A percentile compares a stretch with the other conserved stretches of the same genome.
These are phyloP conservation scores for Trapa bicornis DNA, from an alignment of 345 rosid genomes.

Conservation along the genomic window DNA sequence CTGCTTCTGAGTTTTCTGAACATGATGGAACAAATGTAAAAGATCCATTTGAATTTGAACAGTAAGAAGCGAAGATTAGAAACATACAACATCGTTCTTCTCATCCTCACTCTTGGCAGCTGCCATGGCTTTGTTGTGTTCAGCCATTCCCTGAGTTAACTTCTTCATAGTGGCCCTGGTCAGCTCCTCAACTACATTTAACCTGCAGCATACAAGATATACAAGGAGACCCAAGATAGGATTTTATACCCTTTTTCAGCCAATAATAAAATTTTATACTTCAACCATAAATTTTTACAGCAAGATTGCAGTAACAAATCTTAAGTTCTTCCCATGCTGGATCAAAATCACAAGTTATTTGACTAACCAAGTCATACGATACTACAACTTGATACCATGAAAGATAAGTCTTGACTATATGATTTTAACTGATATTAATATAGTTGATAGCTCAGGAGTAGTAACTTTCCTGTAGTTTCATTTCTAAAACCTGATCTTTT, in stretches of 20 bases:
- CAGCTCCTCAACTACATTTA: conserved; percentile 72
- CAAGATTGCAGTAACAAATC: not conserved
- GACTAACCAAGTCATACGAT: too few relatives aligned
- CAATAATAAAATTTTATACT: not conserved
- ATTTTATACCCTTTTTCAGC: too few relatives aligned
- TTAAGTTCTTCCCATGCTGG: not conserved
- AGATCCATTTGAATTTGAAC: not conserved
- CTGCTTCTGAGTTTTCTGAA: conserved; percentile 82
- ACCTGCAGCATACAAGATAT: conserved; percentile 29
- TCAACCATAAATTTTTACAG: not conserved
- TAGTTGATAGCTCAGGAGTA: not conserved
- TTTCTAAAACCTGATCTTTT: not conserved
- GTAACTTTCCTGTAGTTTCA: not conserved
- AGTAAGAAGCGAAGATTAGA: not conserved
- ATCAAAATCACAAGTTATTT: not conserved
- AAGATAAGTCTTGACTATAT: not conserved
- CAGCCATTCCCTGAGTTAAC: conserved; percentile 82
- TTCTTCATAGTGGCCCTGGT: conserved; percentile 89
- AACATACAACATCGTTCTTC: conserved; percentile 64
- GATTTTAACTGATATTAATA: not conserved
- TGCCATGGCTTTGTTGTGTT: conserved; percentile 92
- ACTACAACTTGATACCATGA: not conserved
- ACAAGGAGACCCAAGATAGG: not conserved
- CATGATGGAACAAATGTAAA: conserved; percentile 4
- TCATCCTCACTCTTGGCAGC: conserved; percentile 93